A percentile compares a stretch with the other conserved stretches of the same genome.
Conservation (phyloP, 805 yeast species). For the Naumovozyma dairenensis region DNA sequence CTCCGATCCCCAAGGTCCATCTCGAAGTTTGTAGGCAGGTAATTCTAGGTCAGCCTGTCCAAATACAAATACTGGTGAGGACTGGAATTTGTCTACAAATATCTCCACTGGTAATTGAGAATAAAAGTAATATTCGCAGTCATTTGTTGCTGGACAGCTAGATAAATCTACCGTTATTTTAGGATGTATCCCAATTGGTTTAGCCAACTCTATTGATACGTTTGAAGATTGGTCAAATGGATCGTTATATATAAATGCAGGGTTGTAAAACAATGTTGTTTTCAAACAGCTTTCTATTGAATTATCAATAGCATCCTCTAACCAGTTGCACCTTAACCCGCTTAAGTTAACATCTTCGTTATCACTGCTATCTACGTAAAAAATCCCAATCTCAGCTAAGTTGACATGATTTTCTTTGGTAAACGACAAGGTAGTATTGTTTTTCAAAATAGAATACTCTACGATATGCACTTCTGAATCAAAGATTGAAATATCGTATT, state of each 20-base stretch:
- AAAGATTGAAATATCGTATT: conserved; percentile 12
- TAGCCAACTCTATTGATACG: conserved; percentile 12
- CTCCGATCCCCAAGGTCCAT: conserved; percentile 37
- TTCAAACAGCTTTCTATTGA: conserved; percentile 20
- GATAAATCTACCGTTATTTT: conserved; percentile 16
- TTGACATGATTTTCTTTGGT: conserved; percentile 4
- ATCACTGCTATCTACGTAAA: conserved; percentile 19
- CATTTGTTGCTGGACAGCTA: conserved; percentile 2
- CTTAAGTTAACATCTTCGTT: conserved; percentile 16
- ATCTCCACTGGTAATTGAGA: conserved; percentile 36
- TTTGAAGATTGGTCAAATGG: background rate
- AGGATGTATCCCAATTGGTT: conserved; percentile 35
- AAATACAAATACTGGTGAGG: conserved; percentile 35
- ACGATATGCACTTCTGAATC: conserved; percentile 8
- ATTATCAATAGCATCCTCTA: conserved; percentile 4
- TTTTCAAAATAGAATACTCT: conserved; percentile 12
- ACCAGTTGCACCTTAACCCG: conserved; percentile 25
- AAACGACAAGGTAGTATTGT: conserved; percentile 4
- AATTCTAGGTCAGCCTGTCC: conserved; percentile 51
- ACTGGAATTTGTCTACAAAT: conserved; percentile 49
- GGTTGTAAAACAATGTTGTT: conserved; percentile 17
- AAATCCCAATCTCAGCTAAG: conserved; percentile 22
- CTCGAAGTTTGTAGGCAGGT: conserved; percentile 36
- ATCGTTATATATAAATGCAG: conserved; percentile 4
- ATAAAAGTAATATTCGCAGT: conserved; percentile 37